A percentile compares a stretch with the other conserved stretches of the same genome.
Evolutionary conservation across 805 yeast species (phyloP).

Genomic region (Ogataea nitratoaversa): DNA sequence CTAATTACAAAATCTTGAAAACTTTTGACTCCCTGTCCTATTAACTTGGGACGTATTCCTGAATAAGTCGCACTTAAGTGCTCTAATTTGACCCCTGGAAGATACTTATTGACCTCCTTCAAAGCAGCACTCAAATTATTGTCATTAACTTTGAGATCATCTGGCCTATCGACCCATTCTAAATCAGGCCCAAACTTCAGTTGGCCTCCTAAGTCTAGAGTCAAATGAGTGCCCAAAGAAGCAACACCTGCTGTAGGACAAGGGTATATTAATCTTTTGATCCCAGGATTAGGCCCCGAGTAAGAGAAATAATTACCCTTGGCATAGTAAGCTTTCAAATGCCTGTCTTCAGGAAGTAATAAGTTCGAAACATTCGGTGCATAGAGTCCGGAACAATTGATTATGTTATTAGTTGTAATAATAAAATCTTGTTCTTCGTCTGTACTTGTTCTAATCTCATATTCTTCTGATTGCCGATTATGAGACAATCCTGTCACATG

Average conservation of each 20-base stretch:
- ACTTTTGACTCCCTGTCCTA: constrained; percentile 37
- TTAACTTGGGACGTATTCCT: constrained; percentile 81
- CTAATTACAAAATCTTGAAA: constrained; percentile 74
- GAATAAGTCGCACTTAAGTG: constrained; percentile 65
- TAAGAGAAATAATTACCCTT: constrained; percentile 80
- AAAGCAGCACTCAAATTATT: constrained; percentile 51
- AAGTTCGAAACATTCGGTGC: constrained; percentile 71
- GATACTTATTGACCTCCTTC: constrained; percentile 55
- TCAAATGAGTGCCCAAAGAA: constrained; percentile 86
- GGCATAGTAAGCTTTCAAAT: constrained; percentile 60
- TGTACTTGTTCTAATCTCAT: constrained; percentile 28
- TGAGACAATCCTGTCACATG: constrained; percentile 41
- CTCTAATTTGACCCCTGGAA: constrained; percentile 50
- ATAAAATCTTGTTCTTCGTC: constrained; percentile 30
- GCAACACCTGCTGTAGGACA: constrained; percentile 66
- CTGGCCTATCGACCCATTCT: constrained; percentile 62
- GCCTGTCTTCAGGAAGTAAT: constrained; percentile 60
- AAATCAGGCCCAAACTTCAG: constrained; percentile 85
- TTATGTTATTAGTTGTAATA: constrained; percentile 51
- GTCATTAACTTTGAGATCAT: constrained; percentile 45
- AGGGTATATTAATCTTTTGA: constrained; percentile 66
- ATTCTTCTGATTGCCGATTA: constrained; percentile 25
- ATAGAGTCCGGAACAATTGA: constrained; percentile 77
- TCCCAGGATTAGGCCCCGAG: constrained; percentile 34
- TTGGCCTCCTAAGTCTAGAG: constrained; percentile 77